Evolutionary conservation across 2,329 filamentous ascomycete species (phyloP), one percentile per base, ranked within the genome.

Genomic region (Nemania sp.): DNA sequence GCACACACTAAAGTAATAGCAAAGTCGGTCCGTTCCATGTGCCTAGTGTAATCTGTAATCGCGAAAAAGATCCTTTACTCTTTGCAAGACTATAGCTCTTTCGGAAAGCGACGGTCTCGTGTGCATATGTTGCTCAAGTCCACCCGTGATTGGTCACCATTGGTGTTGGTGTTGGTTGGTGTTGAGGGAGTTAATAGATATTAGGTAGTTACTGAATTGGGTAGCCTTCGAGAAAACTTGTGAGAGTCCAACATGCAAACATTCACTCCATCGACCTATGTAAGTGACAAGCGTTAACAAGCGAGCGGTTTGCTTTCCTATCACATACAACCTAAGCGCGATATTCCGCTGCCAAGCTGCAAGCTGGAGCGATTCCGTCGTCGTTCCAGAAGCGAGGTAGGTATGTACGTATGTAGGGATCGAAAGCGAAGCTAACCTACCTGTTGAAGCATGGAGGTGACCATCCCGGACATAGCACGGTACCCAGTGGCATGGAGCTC

Each of bases 221-320:
- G 56, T 29, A 70, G 55, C 52, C 58, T 69, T 73, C 64, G 70
- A 73, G 71, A 73, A 67, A n/a, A 10, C 61, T 70, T 67, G 70
- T 68, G 63, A 68, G 64, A 53, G 54, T 57, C 55, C 54, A 47
- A 49, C 24, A 66, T 69, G 66, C 62, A 70, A 67, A 71, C 67
- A 59, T 67, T 68, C 73, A 74, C 72, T 66, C 70, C 45, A 66
- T 67, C 56, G 38, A 45, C 59, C 32, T 35, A 35, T 35, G 32
- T 69, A 73, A 67, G 72, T 69, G n/a, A n/a, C n/a, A n/a, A n/a
- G 71, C 66, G 72, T 75, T 73, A 68, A 75, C 73, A 68, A 67
- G 62, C 69, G 66, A 70, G 68, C 68, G 59, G 69, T 66, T 66
- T 60, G 43, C 60, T 27, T 59, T 62, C 3, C 51, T 11, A 20